These are phyloP conservation scores for Cercospora sojina DNA, from an alignment of 2,329 filamentous ascomycete species.

Conservation along the genomic window DNA sequence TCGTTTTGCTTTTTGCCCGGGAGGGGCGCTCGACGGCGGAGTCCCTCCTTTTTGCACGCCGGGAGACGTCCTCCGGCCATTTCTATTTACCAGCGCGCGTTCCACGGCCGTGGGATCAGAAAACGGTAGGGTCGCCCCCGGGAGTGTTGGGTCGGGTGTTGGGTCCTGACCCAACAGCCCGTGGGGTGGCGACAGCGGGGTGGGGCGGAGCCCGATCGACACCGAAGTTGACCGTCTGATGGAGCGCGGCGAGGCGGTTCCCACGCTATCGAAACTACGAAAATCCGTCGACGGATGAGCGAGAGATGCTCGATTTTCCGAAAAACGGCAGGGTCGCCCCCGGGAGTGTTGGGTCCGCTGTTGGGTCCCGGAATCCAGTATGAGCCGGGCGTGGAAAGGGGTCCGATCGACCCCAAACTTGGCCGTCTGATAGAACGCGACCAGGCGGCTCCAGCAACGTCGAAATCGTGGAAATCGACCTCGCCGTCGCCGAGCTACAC, in stretches of 20 bases:
- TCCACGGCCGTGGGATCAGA: not conserved
- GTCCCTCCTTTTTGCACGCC: not conserved
- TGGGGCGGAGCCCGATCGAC: not conserved
- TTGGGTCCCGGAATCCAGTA: not conserved
- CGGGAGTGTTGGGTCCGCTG: not conserved
- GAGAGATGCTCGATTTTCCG: not conserved
- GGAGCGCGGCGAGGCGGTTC: not conserved
- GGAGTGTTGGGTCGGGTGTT: not conserved
- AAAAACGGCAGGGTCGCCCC: not conserved
- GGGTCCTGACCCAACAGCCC: not conserved
- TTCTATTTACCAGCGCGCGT: not conserved
- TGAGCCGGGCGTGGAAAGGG: not conserved
- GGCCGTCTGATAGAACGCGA: not conserved
- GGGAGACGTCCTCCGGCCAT: not conserved
- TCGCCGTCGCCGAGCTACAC: not conserved
- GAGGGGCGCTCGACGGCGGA: not conserved
- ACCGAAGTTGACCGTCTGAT: not conserved
- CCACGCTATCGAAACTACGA: not conserved
- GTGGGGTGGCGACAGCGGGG: too few species aligned
- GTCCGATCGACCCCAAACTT: not conserved
- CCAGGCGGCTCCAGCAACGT: not conserved
- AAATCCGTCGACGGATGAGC: not conserved
- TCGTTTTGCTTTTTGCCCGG: constrained; percentile 10
- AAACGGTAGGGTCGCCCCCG: not conserved
- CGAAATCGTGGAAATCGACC: not conserved